Evolutionary conservation across 2,329 filamentous ascomycete genomes (phyloP).

Genomic region (Fusarium guadeloupense): DNA sequence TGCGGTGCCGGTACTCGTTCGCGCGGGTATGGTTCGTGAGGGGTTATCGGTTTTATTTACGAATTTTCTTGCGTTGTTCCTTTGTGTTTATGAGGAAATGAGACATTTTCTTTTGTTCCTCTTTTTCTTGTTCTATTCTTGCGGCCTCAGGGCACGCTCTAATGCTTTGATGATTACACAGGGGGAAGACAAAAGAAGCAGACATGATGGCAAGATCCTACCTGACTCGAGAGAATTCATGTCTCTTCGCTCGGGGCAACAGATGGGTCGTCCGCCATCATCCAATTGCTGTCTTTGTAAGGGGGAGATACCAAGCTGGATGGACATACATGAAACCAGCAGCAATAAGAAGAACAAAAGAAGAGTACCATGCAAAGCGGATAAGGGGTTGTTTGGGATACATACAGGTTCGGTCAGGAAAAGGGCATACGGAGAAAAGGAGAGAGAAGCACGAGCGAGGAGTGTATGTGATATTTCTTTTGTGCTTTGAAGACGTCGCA

Average conservation of each 20-base stretch:
- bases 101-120: slow-evolving; percentile 36
- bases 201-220: slow-evolving; percentile 6
- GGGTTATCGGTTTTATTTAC: slow-evolving; percentile 31
- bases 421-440: slow-evolving; percentile 31
- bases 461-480: slow-evolving; percentile 11
- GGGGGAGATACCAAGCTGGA: slow-evolving; percentile 28
- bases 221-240: slow-evolving; percentile 33
- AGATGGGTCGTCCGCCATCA: slow-evolving; percentile 1
- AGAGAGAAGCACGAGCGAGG: slow-evolving; percentile 20
- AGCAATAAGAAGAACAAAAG: slow-evolving; percentile 24
- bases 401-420: slow-evolving; percentile 36
- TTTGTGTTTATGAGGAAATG: slow-evolving; percentile 44
- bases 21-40: slow-evolving; percentile 37
- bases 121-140: slow-evolving; percentile 29
- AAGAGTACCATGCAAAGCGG: slow-evolving; percentile 18
- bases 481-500: slow-evolving; percentile 20
- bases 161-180: slow-evolving; percentile 42
- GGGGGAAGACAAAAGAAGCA: slow-evolving; percentile 17
- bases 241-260: slow-evolving; percentile 31
- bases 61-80: slow-evolving; percentile 42
- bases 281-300: slow-evolving; percentile 16
- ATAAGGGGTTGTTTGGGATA: slow-evolving; percentile 29
- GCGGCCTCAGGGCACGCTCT: slow-evolving; percentile 31
- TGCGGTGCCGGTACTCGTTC: slow-evolving; percentile 39
- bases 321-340: slow-evolving; percentile 25